Percentiles rank a stretch among this genome's conserved stretches.
phyloP scores from a whole-genome alignment of 2,329 filamentous ascomycete genomes.

The Mollisiaceae sp. region DNA sequence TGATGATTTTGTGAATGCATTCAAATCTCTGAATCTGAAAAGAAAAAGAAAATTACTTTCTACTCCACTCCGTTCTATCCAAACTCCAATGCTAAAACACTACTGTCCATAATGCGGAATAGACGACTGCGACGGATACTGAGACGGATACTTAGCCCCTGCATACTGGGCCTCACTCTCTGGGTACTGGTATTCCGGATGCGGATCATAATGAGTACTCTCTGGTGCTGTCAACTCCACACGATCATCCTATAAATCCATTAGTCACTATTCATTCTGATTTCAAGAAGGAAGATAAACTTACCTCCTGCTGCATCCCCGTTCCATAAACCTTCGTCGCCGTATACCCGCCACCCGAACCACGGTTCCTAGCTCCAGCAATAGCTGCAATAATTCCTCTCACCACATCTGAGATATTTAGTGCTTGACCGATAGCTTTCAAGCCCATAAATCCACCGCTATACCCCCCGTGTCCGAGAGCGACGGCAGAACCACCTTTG shows the following conservation, averaged over 20 bases:
- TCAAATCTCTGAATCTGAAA: too few relatives aligned
- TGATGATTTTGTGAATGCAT: too few relatives aligned
- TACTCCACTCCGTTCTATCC: background rate
- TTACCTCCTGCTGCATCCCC: background rate
- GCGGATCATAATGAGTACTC: background rate
- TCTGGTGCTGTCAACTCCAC: background rate
- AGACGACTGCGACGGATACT: background rate
- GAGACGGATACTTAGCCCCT: background rate
- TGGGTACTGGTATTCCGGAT: background rate
- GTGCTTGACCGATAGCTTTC: constrained; percentile 21
- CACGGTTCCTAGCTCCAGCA: background rate
- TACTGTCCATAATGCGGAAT: background rate
- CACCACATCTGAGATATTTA: constrained; percentile 23
- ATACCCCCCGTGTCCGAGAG: constrained; percentile 25
- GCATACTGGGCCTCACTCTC: background rate
- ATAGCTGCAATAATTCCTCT: background rate
- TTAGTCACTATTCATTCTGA: background rate
- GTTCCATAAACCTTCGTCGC: background rate
- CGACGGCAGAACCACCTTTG: constrained; percentile 6
- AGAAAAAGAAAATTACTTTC: too few relatives aligned
- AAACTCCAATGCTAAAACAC: background rate
- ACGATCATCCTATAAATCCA: background rate
- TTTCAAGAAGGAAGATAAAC: background rate
- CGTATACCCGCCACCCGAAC: background rate
- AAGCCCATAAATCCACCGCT: constrained; percentile 25